Evolutionary conservation across 2,329 filamentous ascomycete genomes (phyloP), one percentile per base, ranked within the genome.

Genomic region (Lizonia empirigonia): DNA sequence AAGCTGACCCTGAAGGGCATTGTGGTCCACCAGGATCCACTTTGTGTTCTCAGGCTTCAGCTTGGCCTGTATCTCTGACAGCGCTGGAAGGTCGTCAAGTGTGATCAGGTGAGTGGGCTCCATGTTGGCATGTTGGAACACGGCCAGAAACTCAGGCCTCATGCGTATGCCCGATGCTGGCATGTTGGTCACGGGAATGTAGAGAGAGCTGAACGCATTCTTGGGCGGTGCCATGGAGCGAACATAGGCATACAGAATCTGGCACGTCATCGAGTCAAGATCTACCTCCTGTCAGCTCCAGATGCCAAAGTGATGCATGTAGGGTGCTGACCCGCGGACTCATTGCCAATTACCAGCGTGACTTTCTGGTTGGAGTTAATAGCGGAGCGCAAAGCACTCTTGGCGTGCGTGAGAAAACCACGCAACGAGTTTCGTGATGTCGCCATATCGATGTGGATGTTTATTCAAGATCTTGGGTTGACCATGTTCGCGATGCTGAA

Each of bases 1-100:
- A 13, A 93, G 75, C 12, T 73, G 63, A 0, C 88, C 88, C 5
- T 87, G 86, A 38, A 90, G 76, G 1, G 78, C 80, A 67, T 94
- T 94, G 77, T 94, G 90, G 73, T 94, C 90, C 4, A 94, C 88
- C 1, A 94, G 77, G 15, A 90, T 74, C 88, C 88, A 91, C 40
- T 76, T 77, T 1, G 87, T 87, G 37, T 84, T 80, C 20, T 81
- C 77, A 0, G 83, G 77, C 0, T 70, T 62, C 9, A 88, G 67
- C 46, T 63, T 59, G 23, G 62, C 46, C 1, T 78, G 77, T 0
- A 83, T 75, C n/a, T 80, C 78, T 4, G 76, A 78, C 12, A 83
- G 70, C 8, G 80, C 64, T 4, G 78, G 78, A 0, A 87, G 68
- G 56, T 87, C 84, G 55, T 82, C 79, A 3, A 86, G 72, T 0